These are phyloP conservation scores for Geotrichum candidum DNA, from an alignment of 1,139 yeast species.

Conservation along the genomic window DNA sequence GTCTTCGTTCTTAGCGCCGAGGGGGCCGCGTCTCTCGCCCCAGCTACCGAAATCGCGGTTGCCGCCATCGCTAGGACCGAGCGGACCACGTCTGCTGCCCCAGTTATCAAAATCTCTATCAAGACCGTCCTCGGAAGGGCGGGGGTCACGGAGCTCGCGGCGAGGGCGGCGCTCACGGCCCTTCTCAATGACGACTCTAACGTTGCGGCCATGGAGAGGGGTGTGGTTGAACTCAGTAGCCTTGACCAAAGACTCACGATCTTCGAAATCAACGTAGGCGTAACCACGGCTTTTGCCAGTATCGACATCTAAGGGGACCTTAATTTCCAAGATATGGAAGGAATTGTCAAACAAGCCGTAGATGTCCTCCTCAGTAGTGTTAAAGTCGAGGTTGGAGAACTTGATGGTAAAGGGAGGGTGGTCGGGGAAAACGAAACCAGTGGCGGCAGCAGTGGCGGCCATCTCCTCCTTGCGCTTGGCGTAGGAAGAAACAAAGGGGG, in stretches of 20 bases:
- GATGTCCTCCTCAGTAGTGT: conserved; percentile 60
- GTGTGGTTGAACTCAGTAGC: conserved; percentile 61
- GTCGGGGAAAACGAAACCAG: conserved; percentile 83
- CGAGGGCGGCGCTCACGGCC: conserved; percentile 35
- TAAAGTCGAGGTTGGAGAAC: conserved; percentile 82
- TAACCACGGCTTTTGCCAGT: conserved; percentile 66
- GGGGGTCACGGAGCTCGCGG: conserved; percentile 6
- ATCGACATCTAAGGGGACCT: conserved; percentile 56
- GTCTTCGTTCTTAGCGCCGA: background rate
- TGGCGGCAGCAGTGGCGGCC: conserved; percentile 7
- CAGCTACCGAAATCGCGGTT: conserved; percentile 36
- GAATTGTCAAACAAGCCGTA: conserved; percentile 52
- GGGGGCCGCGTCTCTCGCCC: conserved; percentile 29
- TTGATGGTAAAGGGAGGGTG: conserved; percentile 88
- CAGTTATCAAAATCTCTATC: conserved; percentile 31
- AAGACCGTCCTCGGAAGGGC: conserved; percentile 24
- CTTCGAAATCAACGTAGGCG: conserved; percentile 77
- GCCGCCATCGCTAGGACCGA: conserved; percentile 40
- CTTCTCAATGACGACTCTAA: conserved; percentile 71
- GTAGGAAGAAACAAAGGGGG: conserved; percentile 3
- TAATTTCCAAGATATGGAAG: conserved; percentile 56
- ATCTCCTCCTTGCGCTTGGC: conserved; percentile 1
- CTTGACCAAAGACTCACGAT: conserved; percentile 60
- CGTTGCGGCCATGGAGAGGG: conserved; percentile 67
- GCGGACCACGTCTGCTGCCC: conserved; percentile 30